A percentile compares a stretch with the other conserved stretches of the same genome.
phyloP scores from a whole-genome alignment of 108 stramenopile genomes.

The Skeletonema potamos region DNA sequence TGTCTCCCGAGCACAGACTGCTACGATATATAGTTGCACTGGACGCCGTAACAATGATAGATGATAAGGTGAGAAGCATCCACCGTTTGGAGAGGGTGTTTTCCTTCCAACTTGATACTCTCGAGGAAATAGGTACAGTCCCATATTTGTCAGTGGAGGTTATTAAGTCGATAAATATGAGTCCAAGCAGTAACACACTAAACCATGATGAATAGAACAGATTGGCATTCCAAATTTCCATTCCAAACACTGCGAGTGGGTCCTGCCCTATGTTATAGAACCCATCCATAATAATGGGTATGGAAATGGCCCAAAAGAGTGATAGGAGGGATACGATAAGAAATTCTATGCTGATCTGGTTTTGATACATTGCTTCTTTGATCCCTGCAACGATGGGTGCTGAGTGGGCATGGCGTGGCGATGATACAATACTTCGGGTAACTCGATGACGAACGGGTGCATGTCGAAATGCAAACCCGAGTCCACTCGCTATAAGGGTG shows the following conservation, averaged over 20 bases:
- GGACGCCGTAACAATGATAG: conserved; percentile 17
- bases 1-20: conserved; percentile 9
- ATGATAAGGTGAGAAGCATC: conserved; percentile 5
- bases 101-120: not conserved
- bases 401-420: not conserved
- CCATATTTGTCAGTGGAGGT: conserved; percentile 19
- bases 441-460: not conserved
- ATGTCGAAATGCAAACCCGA: not conserved
- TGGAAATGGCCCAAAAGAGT: conserved; percentile 19
- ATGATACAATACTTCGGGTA: not conserved
- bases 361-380: not conserved
- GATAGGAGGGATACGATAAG: conserved; percentile 5
- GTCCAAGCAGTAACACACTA: conserved; percentile 12
- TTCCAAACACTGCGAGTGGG: conserved; percentile 18
- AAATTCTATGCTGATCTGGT: conserved; percentile 11
- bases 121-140: not conserved
- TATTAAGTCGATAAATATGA: conserved; percentile 16
- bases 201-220: conserved; percentile 36
- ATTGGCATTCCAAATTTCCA: conserved; percentile 43
- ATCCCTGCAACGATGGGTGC: not conserved
- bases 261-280: not conserved
- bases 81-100: conserved; percentile 35
- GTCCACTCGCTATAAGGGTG: not conserved
- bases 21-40: conserved; percentile 13
- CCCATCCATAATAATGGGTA: conserved; percentile 28